A percentile compares a stretch with the other conserved stretches of the same genome.
Conservation (phyloP, 1,139 yeast genomes). For the Eremothecium sinecaudum region DNA sequence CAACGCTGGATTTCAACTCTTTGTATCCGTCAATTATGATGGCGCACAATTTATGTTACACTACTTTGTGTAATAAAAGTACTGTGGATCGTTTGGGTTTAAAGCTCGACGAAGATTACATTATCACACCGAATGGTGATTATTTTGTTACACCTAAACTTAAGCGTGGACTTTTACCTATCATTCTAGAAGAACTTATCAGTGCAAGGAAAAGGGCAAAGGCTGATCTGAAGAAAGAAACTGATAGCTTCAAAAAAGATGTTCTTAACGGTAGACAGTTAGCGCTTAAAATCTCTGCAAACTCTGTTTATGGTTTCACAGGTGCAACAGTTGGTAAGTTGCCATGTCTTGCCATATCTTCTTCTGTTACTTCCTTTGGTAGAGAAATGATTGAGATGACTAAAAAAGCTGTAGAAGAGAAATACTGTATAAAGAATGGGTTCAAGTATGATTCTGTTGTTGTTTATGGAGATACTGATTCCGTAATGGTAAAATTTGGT, state of each 20-base stretch:
- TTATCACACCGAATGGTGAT: constrained; percentile 86
- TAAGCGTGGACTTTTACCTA: constrained; percentile 83
- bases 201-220: constrained; percentile 91
- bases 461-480: constrained; percentile 97
- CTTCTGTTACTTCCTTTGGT: constrained; percentile 92
- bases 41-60: constrained; percentile 97
- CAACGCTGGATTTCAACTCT: constrained; percentile 95
- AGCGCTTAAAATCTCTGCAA: constrained; percentile 93
- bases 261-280: constrained; percentile 95
- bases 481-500: constrained; percentile 98
- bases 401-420: constrained; percentile 72
- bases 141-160: constrained; percentile 65
- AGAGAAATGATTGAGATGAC: constrained; percentile 94
- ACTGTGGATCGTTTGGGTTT: constrained; percentile 60
- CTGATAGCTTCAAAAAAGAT: constrained; percentile 87
- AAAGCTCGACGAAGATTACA: constrained; percentile 67
- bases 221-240: constrained; percentile 79
- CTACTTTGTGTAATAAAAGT: constrained; percentile 65
- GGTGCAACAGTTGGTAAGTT: constrained; percentile 97
- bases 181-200: constrained; percentile 78
- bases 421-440: constrained; percentile 73
- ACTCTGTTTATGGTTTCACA: constrained; percentile 96
- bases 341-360: constrained; percentile 93
- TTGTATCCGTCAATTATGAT: constrained; percentile 98
- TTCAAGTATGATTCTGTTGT: constrained; percentile 76